Percentiles rank a stretch among this genome's conserved stretches.
Evolutionary conservation across 1,284 basidiomycete genomes (phyloP).

Genomic region (Austroboletus novae-zelandiae): DNA sequence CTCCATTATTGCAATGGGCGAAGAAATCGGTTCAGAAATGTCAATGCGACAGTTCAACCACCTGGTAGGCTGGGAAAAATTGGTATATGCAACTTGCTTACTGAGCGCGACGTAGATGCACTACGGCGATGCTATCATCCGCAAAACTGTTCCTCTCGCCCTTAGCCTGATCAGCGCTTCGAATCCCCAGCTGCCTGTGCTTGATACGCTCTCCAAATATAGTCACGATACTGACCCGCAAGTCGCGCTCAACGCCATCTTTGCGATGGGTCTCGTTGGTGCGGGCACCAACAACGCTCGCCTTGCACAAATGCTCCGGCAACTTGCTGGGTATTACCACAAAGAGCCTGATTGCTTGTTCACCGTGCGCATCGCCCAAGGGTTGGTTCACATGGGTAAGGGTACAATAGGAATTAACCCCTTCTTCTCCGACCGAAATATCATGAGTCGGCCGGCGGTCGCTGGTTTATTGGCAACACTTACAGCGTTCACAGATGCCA

Average conservation of each 20-base stretch:
- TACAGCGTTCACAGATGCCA: slow-evolving; percentile 91
- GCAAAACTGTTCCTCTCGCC: slow-evolving; percentile 93
- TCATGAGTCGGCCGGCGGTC: slow-evolving; percentile 88
- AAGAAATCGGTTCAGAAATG: slow-evolving; percentile 98
- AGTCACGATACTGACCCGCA: slow-evolving; percentile 97
- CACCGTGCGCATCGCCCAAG: slow-evolving; percentile 95
- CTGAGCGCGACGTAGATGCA: slow-evolving; percentile 73
- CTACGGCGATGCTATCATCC: slow-evolving; percentile 93
- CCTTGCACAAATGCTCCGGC: slow-evolving; percentile 95
- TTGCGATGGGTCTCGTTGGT: slow-evolving; percentile 98
- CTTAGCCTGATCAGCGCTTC: slow-evolving; percentile 94
- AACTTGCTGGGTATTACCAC: slow-evolving; percentile 95
- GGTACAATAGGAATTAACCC: slow-evolving; percentile 98
- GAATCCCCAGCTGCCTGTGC: slow-evolving; percentile 92
- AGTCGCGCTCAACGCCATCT: slow-evolving; percentile 96
- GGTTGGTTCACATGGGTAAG: slow-evolving; percentile 98
- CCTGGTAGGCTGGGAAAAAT: slow-evolving; percentile 51
- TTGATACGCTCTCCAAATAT: slow-evolving; percentile 99
- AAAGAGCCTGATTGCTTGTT: slow-evolving; percentile 98
- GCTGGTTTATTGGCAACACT: slow-evolving; percentile 90
- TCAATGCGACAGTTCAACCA: slow-evolving; percentile 93
- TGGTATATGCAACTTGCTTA: slow-evolving; percentile 6
- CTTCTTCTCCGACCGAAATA: slow-evolving; percentile 90
- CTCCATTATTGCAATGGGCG: slow-evolving; percentile 96
- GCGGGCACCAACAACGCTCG: slow-evolving; percentile 98